Evolutionary conservation across 2,329 filamentous ascomycete species (phyloP).

Genomic region (Curvularia sp.): DNA sequence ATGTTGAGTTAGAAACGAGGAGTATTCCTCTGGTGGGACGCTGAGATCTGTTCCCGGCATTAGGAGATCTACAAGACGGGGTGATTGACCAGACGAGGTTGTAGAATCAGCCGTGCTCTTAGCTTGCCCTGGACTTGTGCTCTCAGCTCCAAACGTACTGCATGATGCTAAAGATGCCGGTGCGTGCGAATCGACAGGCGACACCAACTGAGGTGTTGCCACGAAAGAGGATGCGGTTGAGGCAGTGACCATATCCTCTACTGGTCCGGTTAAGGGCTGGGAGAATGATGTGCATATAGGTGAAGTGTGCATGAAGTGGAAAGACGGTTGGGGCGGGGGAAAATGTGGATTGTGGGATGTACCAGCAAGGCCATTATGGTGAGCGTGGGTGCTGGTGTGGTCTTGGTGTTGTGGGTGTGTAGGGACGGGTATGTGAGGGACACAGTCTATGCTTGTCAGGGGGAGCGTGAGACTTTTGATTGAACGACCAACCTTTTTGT

Average conservation of each 20-base stretch:
- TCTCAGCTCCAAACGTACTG: constrained; percentile 50
- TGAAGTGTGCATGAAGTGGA: constrained; percentile 16
- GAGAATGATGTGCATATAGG: constrained; percentile 22
- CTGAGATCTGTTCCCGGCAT: constrained; percentile 59
- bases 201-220: constrained; percentile 35
- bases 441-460: constrained; percentile 25
- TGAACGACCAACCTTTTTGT: constrained; percentile 55
- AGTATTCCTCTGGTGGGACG: constrained; percentile 51
- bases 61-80: constrained; percentile 58
- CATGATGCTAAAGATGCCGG: constrained; percentile 47
- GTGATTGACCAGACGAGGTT: constrained; percentile 56
- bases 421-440: constrained; percentile 12
- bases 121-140: constrained; percentile 33
- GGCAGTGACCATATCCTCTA: constrained; percentile 20
- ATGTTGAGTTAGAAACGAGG: constrained; percentile 44
- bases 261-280: constrained; percentile 18
- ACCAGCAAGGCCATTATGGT: constrained; percentile 17
- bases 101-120: constrained; percentile 44
- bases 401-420: constrained; percentile 12
- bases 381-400: constrained; percentile 6
- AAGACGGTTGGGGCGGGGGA: constrained; percentile 19
- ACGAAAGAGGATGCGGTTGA: constrained; percentile 35
- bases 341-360: constrained; percentile 22
- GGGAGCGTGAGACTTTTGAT: not conserved
- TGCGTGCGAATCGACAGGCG: constrained; percentile 44